Base-by-base conservation (phyloP, 1,284 basidiomycete species). In the Papiliotrema fonsecae region DNA sequence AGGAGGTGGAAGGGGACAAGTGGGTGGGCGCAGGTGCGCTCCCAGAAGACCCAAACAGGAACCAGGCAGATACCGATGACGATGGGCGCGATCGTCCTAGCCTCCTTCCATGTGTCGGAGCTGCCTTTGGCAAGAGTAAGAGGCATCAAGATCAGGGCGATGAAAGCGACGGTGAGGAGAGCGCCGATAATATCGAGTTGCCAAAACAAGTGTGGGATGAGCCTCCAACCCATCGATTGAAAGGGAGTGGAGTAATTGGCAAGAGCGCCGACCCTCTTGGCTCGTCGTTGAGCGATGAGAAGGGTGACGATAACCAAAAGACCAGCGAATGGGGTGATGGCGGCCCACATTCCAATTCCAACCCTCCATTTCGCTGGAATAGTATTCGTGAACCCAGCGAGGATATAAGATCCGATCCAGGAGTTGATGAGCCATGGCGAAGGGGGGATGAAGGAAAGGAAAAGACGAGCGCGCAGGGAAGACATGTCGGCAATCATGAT, bases 121-220 rank as follows among this genome's bases (percentile, higher is more conserved):
- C 53, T 42, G 11, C 69, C 67, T 1, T 70, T 71, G 0, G 74
- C 75, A 27, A 76, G 63, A 5, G 73, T 71, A 49, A 76, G 64
- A 0, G 75, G 75, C 0, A 75, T 56, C 7, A 76, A 62, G 51
- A 76, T 69, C 14, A 73, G 58, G 2, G 64, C 60, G 28, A 75
- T 64, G 2, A 61, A 52, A 4, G 62, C 71, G 18, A 68, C 66
- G 24, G 73, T 49, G 25, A 76, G 57, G 42, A 74, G 54, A 28
- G 75, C 56, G 22, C 75, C 75, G 44, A 73, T 55, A 19, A 74
- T 45, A 52, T 76, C 75, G 13, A 73, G 56, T 50, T 72, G 65
- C 69, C 69, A 73, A 63, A 75, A 76, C 13, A 76, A 61, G 25
- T 69, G 66, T n/a, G 54, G 42, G 48, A 65, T 61, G 25, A 65